Conservation (phyloP, 2,329 filamentous ascomycete species). For the Diaporthe helianthi region DNA sequence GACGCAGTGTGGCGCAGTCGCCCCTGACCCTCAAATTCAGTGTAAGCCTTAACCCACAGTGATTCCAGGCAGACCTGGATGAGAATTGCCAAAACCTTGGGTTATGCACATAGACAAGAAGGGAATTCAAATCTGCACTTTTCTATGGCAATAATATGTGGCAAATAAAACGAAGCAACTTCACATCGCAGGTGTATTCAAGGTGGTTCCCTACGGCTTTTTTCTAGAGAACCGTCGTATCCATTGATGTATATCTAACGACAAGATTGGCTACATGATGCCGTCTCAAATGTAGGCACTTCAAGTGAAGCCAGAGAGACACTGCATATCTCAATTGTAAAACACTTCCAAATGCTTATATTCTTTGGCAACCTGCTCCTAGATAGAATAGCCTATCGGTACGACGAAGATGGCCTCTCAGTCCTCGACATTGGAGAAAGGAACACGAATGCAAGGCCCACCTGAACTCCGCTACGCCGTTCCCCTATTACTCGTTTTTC, state of each 20-base stretch:
- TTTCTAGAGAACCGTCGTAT: neutral
- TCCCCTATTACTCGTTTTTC: neutral
- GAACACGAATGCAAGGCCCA: neutral
- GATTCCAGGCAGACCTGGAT: neutral
- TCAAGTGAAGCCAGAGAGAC: no score
- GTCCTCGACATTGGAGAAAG: neutral
- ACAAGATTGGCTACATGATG: neutral
- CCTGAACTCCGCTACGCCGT: constrained; percentile 11
- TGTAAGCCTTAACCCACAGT: neutral
- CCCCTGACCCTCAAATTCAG: constrained; percentile 5
- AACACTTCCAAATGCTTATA: neutral
- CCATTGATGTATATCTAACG: no score
- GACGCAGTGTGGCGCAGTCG: constrained; percentile 17
- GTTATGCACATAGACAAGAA: neutral
- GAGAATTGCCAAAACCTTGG: neutral
- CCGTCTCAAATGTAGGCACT: neutral
- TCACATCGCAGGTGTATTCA: neutral
- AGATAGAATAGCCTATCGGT: neutral
- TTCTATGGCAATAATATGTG: no score
- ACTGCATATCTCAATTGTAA: no score
- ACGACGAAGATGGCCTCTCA: neutral
- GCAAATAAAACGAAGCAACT: no score
- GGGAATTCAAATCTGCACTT: no score
- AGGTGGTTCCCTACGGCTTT: neutral
- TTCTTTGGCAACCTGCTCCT: neutral